Conservation (phyloP, 176 grass and related monocot species). For the Carex scoparia region DNA sequence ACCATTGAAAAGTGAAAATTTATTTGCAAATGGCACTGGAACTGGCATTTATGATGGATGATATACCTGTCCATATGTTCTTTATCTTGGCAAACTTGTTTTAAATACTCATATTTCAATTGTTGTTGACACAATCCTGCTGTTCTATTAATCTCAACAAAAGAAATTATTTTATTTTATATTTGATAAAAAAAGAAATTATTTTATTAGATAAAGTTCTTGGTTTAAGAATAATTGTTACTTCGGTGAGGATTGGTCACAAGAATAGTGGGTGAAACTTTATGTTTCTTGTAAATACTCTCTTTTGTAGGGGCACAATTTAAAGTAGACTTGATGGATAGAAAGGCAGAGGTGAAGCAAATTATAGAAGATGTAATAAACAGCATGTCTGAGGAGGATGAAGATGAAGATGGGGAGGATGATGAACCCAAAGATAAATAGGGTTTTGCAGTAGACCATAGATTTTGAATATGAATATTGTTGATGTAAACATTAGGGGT, state of each 20-base stretch:
- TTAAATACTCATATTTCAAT: neutral
- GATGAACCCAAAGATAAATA: constrained; percentile 27
- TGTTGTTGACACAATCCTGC: neutral
- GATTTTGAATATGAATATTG: constrained; percentile 1
- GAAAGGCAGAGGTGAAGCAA: constrained; percentile 79
- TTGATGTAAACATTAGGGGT: constrained; percentile 26
- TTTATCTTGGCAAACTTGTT: neutral
- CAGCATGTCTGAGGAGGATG: constrained; percentile 72
- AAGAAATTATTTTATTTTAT: neutral
- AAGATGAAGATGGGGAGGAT: constrained; percentile 42
- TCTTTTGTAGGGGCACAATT: constrained; percentile 59
- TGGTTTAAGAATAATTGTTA: neutral
- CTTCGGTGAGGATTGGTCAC: neutral
- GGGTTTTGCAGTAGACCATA: neutral
- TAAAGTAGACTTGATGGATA: constrained; percentile 77
- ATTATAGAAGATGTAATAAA: constrained; percentile 94
- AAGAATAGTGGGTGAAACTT: neutral
- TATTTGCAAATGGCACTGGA: neutral
- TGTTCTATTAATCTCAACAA: neutral
- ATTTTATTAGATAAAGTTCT: neutral
- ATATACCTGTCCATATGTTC: neutral
- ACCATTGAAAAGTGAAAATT: neutral
- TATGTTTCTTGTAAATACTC: neutral
- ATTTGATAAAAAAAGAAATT: neutral
- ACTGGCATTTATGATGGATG: too few species aligned